These are phyloP conservation scores for Hirschfeldia incana DNA, from an alignment of 345 rosid species.

Conservation along the genomic window DNA sequence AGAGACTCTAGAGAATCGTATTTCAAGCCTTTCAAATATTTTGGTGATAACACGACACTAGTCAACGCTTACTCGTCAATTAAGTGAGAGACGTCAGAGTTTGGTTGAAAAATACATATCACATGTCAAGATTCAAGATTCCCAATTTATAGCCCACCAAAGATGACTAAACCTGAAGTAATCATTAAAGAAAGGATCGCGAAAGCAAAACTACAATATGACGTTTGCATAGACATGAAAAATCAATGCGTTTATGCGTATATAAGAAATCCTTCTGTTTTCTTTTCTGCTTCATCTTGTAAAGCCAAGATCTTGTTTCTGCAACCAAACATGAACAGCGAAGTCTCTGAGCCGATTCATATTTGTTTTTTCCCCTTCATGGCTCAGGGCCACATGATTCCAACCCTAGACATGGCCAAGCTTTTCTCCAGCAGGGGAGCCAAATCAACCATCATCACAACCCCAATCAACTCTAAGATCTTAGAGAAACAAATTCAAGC, in stretches of 20 bases:
- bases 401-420: constrained; percentile 54
- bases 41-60: too few relatives aligned
- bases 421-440: constrained; percentile 46
- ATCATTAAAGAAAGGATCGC: background rate
- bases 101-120: background rate
- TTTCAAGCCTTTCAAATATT: too few relatives aligned
- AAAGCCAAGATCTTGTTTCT: background rate
- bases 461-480: constrained; percentile 43
- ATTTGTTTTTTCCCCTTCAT: constrained; percentile 51
- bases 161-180: background rate
- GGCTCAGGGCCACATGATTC: constrained; percentile 65
- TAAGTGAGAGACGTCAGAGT: too few relatives aligned
- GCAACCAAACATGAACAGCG: constrained; percentile 31
- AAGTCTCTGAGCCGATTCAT: constrained; percentile 30
- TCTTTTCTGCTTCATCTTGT: background rate
- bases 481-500: constrained; percentile 31
- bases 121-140: background rate
- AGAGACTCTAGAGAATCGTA: too few relatives aligned
- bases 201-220: background rate
- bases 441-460: constrained; percentile 49
- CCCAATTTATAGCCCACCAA: constrained; percentile 18
- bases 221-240: constrained; percentile 27
- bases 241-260: background rate
- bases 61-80: too few relatives aligned
- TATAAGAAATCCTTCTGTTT: constrained; percentile 1